Base-by-base conservation (phyloP, 345 rosid species). In the Eutrema heterophyllum region DNA sequence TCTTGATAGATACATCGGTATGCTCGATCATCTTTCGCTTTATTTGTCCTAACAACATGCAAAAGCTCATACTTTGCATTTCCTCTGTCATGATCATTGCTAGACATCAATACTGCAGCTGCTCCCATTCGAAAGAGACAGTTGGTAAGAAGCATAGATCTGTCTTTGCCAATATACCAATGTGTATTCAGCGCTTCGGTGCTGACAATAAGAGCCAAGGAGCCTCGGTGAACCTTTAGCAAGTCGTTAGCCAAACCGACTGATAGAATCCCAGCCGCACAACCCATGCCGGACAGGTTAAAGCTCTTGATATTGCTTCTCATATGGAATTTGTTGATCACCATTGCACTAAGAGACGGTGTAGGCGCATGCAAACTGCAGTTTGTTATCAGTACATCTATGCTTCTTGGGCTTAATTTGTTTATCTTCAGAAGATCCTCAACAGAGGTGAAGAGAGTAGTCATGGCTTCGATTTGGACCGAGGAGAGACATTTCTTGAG, bases 71-170 rank as follows among this genome's bases (percentile, higher is more conserved):
- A 84, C 74, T 88, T 90, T 44, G 93, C 86, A 26, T 21, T 54
- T 16, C 63, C 58, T 68, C 46, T 74, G 76, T 84, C 80, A 0
- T 62, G 77, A 4, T 58, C 77, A 35, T 83, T 78, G 81, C 76
- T 89, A 18, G 96, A 81, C 75, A 89, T 53, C 14, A 87, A 74
- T 7, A 88, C 35, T 1, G 89, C 89, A 1, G 93, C 87, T 13
- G 88, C 79, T 9, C 92, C 96, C 89, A 87, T 83, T n/a, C 89
- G 82, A 53, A 86, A 87, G 33, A 89, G 87, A 54, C 89, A 89
- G 73, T 83, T 88, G 2, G 82, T 77, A 14, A 88, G 81, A 54
- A 85, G 81, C 96, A 88, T 85, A n/a, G 88, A 82, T 18, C 79
- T 38, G 33, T 86, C 83, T 48, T 86, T 86, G 29, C 88, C 91